Evolutionary conservation across 2,329 filamentous ascomycete genomes (phyloP), one percentile per base, ranked within the genome.

Genomic region (Atkinsonella texensis): DNA sequence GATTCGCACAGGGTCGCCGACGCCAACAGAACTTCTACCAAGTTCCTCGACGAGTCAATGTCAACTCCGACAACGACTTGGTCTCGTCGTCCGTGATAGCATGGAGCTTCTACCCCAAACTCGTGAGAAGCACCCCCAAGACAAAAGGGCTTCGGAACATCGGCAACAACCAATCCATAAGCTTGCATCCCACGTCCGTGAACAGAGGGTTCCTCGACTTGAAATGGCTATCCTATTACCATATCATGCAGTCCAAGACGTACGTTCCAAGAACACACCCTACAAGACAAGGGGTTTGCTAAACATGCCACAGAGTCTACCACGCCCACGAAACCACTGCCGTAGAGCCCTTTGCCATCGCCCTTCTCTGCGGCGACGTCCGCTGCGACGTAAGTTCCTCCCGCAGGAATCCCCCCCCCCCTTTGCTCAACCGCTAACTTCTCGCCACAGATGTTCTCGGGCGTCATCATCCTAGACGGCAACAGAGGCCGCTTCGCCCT

Each of bases 41-140:
- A n/a, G 75, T 95, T 1, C 91, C 90, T 0, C 74, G 83, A 44
- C 76, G 84, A 11, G 83, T 88, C 57, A 84, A 91, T 60, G 67
- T 74, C 32, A 85, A 93, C 63, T 89, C 86, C 56, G 78, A 84
- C 51, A 91, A 94, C 55, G 90, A 98, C 58, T 61, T 83, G 1
- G 75, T 96, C 23, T 76, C 89, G 6, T 81, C 84, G 54, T 86
- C 89, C 0, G 86, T 96, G 42, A 86, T 96, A 58, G 87, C 89
- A 0, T 95, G 88, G 80, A 90, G 88, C 49, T 95, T 98, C 71
- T 97, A 98, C 62, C 93, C 93, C 1, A 96, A 95, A 61, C 78
- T 97, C 3, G 80, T 85, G 28, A 81, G 86, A 52, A 90, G 97
- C 60, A 82, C 81, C 48, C 69, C 71, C 0, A 74, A 73, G 20